These are phyloP conservation scores for Sporobolomyces phaffii DNA, from an alignment of 768 basidiomycete species.

Conservation along the genomic window DNA sequence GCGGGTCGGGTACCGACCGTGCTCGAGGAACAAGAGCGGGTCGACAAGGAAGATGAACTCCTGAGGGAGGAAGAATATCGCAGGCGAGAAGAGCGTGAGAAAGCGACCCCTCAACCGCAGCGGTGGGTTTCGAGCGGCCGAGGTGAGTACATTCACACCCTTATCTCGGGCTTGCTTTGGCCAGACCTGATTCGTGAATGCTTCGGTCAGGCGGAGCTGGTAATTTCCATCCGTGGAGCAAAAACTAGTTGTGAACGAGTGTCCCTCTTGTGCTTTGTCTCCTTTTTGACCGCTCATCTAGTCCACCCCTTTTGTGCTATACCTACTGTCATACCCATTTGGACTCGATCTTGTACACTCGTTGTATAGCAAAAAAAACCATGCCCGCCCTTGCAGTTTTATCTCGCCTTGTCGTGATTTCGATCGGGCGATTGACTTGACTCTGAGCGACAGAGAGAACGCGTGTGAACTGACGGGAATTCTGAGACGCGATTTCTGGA, in stretches of 20 bases:
- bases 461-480: no score
- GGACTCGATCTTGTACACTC: no score
- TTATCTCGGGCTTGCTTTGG: neutral
- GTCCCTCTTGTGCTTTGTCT: neutral
- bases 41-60: conserved; percentile 17
- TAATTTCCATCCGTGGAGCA: conserved; percentile 10
- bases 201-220: conserved; percentile 25
- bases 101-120: conserved; percentile 8
- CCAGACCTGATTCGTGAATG: no score
- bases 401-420: no score
- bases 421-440: no score
- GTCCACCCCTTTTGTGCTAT: neutral
- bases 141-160: conserved; percentile 16
- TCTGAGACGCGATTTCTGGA: neutral
- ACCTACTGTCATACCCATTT: neutral
- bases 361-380: no score
- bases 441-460: no score
- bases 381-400: no score
- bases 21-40: conserved; percentile 26
- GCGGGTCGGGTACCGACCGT: conserved; percentile 28
- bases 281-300: neutral
- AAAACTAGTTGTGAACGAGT: neutral
- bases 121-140: conserved; percentile 27
- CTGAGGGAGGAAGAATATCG: conserved; percentile 11
- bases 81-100: conserved; percentile 20